These are phyloP conservation scores for Zygosaccharomyces bailii DNA, from an alignment of 805 yeast genomes.

Conservation along the genomic window DNA sequence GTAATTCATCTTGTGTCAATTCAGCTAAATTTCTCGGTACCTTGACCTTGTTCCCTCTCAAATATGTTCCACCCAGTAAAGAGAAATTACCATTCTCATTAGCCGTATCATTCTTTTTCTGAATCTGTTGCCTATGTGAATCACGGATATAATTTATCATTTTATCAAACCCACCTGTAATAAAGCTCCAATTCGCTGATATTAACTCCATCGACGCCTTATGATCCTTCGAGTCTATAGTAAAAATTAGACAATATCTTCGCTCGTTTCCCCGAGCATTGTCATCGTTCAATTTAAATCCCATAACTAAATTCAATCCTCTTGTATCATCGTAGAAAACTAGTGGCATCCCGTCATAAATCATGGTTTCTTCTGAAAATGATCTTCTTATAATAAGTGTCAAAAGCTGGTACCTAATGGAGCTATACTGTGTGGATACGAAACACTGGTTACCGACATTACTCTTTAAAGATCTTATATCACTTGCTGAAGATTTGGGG, in stretches of 20 bases:
- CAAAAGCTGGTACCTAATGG: conserved; percentile 49
- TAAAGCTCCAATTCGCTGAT: conserved; percentile 52
- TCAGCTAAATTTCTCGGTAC: conserved; percentile 55
- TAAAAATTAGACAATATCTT: conserved; percentile 57
- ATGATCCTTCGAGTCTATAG: conserved; percentile 51
- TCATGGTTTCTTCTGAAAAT: conserved; percentile 62
- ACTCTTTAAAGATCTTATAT: conserved; percentile 36
- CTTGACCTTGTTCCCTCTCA: conserved; percentile 53
- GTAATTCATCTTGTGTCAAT: conserved; percentile 50
- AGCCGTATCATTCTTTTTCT: conserved; percentile 28
- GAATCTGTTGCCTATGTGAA: conserved; percentile 29
- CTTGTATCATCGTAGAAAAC: conserved; percentile 59
- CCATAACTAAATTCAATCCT: conserved; percentile 57
- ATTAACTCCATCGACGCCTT: conserved; percentile 32
- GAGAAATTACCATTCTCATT: conserved; percentile 41
- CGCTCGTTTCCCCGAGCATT: conserved; percentile 75
- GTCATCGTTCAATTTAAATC: conserved; percentile 59
- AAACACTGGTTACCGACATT: conserved; percentile 30
- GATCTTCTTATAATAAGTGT: conserved; percentile 60
- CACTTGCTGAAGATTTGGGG: conserved; percentile 38
- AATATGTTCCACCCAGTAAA: conserved; percentile 39
- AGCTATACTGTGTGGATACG: conserved; percentile 61
- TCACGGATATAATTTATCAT: conserved; percentile 42
- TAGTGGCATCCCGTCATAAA: conserved; percentile 57
- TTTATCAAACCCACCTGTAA: conserved; percentile 40